Conservation (phyloP, 495 filamentous ascomycete species). For the Aspergillus nanangensis region DNA sequence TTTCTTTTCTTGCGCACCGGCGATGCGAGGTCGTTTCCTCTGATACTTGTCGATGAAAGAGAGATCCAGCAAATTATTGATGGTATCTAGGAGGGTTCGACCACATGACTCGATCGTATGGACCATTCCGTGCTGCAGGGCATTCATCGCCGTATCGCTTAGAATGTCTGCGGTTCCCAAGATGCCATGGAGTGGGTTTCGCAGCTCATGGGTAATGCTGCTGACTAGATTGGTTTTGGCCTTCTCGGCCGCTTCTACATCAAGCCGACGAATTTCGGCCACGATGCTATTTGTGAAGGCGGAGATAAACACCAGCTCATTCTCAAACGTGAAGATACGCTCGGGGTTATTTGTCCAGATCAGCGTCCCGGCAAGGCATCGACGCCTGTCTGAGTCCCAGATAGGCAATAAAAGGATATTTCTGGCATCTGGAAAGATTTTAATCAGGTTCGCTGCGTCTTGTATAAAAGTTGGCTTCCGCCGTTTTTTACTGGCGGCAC, state of each 20-base stretch:
- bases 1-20: neutral
- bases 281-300: slow-evolving; percentile 59
- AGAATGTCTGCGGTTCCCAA: slow-evolving; percentile 60
- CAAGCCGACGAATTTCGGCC: slow-evolving; percentile 54
- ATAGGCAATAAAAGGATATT: slow-evolving; percentile 39
- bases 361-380: slow-evolving; percentile 59
- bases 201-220: slow-evolving; percentile 66
- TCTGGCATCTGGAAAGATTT: slow-evolving; percentile 16
- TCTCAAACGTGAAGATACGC: slow-evolving; percentile 32
- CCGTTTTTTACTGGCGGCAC: slow-evolving; percentile 23
- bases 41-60: slow-evolving; percentile 25
- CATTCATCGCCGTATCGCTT: slow-evolving; percentile 49
- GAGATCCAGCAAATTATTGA: slow-evolving; percentile 62
- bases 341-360: slow-evolving; percentile 47
- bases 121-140: slow-evolving; percentile 52
- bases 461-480: slow-evolving; percentile 10
- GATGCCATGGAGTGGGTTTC: slow-evolving; percentile 64
- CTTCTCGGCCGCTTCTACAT: slow-evolving; percentile 41
- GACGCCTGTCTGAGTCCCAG: slow-evolving; percentile 53
- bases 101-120: slow-evolving; percentile 64
- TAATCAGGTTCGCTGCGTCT: slow-evolving; percentile 18
- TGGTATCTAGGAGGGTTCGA: slow-evolving; percentile 63
- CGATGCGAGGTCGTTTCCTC: slow-evolving; percentile 5
- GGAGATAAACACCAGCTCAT: slow-evolving; percentile 45
- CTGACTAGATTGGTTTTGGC: slow-evolving; percentile 65